Evolutionary conservation across 2,329 filamentous ascomycete species (phyloP), one percentile per base, ranked within the genome.

Genomic region (Didymosphaeria variabile): DNA sequence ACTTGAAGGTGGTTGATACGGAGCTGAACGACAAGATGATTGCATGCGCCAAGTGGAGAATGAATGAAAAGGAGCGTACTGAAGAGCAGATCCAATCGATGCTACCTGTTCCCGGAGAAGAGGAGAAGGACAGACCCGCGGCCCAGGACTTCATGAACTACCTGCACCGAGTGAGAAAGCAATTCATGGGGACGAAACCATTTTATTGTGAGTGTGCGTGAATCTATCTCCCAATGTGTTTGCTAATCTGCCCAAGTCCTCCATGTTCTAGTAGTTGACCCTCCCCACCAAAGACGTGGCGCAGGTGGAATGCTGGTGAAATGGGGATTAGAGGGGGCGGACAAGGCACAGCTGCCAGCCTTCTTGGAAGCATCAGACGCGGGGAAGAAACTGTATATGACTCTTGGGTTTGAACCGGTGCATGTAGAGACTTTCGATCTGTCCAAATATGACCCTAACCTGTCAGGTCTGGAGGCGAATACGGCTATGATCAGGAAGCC

Each of bases 311-410:
- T 79, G 69, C 67, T 79, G 9, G 52, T 84, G 55, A 62, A 76
- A 26, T 79, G 77, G 76, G 82, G 81, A 0, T 62, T 76, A 5
- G 66, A 74, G 29, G 65, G 76, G 61, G 81, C 81, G 23, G 81
- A 84, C 62, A 65, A 70, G 46, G 65, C 75, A 17, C 72, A 77
- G 1, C 52, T 84, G 21, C 76, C 76, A n/a, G 67, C 69, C 2
- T 83, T 79, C 63, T 63, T 84, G 9, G 82, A 84, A 59, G 72
- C 79, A 3, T 78, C 77, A 10, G 69, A 73, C 10, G 72, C 73
- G 55, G 82, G 81, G 0, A 75, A 69, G 52, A 75, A 73, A 8
- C 58, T 84, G 52, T 84, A 84, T 62, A 69, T 65, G 55, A 72
- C 70, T 31, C 60, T 67, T 34, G 74, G 73, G 10, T 78, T 77